phyloP scores from a whole-genome alignment of 148 eudicot genomes.

The Hydrangea macrophylla region DNA sequence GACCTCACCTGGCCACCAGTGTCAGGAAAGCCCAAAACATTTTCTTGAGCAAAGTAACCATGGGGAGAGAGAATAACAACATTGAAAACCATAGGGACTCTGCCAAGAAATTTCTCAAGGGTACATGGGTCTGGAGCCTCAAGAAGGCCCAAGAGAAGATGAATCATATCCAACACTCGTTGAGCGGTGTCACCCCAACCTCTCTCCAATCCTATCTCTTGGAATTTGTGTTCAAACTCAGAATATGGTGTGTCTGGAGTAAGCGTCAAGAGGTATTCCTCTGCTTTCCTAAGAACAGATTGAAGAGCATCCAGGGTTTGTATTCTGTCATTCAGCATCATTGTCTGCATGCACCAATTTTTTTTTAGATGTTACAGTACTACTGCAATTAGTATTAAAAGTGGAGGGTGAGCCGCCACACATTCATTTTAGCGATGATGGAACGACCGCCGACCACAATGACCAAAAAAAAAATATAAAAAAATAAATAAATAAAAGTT shows the following conservation, averaged over 20 bases:
- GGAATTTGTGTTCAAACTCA: conserved; percentile 81
- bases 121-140: conserved; percentile 98
- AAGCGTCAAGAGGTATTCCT: conserved; percentile 65
- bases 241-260: conserved; percentile 71
- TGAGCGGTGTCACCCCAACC: conserved; percentile 96
- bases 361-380: too few species aligned
- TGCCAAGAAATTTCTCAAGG: conserved; percentile 84
- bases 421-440: too few species aligned
- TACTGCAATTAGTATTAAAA: too few species aligned
- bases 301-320: conserved; percentile 70
- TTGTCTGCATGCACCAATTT: too few species aligned
- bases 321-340: conserved; percentile 92
- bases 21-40: conserved; percentile 95
- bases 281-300: conserved; percentile 70
- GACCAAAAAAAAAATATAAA: too few species aligned
- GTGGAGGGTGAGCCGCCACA: too few species aligned
- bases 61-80: conserved; percentile 97
- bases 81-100: conserved; percentile 94
- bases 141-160: conserved; percentile 80
- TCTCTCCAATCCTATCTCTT: conserved; percentile 88
- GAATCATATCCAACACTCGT: conserved; percentile 82
- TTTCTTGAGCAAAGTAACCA: conserved; percentile 95
- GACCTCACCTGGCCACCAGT: conserved; percentile 91
- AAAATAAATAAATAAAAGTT: too few species aligned
- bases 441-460: too few species aligned